Base-by-base conservation (phyloP, 371 early-diverging fungal species). In the Dichotomocladium elegans region DNA sequence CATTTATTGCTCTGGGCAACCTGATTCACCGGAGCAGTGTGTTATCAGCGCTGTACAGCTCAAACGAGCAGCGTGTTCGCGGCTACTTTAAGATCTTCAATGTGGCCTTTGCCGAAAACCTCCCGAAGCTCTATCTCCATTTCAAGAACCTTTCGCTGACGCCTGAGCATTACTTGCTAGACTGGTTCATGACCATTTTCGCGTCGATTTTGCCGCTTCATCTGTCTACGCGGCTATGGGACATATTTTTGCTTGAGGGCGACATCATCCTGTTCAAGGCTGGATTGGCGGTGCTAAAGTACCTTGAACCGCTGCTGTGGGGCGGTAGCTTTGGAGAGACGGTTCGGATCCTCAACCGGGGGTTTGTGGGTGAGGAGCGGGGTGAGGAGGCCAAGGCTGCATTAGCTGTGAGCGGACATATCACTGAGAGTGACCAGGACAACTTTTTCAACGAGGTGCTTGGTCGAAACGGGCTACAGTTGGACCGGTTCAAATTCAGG, bases 111-210 rank as follows among this genome's bases (percentile, higher is more conserved):
- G 78, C 78, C 22, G 78, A 77, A 42, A 71, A 77, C 40, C 40
- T 77, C 11, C 74, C 74, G 19, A 77, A 77, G 34, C 61, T 77
- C 0, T 77, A 74, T 22, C 55, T 77, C 6, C 78, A 77, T 47
- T 77, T 77, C 51, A 74, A 74, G 44, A 74, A 74, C 41, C 31
- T 77, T 22, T 58, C 72, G 0, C 51, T 77, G n/a, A 74, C 74
- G 28, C 78, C 78, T 1, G 74, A 77, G 14, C 70, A 77, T 34
- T 77, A 74, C 41, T 40, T 77, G 8, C 70, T 72, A 0, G 74
- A 74, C 47, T 77, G 74, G 79, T 74, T 77, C 43, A 76, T 77
- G 68, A 73, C 80, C 3, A 42, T 79, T 2, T 79, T 77, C 54
- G 54, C 77, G 0, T 77, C 77, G 8, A 63, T 77, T 21, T 63